Evolutionary conservation across 2,329 filamentous ascomycete species (phyloP), one percentile per base, ranked within the genome.

Genomic region (Exophiala oligosperma): DNA sequence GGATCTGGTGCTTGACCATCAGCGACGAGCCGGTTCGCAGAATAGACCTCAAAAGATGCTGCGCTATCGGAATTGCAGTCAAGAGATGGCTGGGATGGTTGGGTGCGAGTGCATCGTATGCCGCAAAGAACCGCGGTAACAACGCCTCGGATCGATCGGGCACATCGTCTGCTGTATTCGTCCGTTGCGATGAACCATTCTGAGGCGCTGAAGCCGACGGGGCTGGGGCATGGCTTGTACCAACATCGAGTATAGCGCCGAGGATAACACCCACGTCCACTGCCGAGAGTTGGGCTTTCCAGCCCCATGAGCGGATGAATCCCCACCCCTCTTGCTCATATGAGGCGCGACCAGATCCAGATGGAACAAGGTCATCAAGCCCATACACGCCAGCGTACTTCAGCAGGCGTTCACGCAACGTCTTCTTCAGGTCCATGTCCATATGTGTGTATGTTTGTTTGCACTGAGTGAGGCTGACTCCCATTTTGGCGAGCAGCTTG

Each of bases 401-500:
- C 21, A 97, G 81, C 1, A 99, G 81, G 59, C 95, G 91, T 49
- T 90, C 85, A 43, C 93, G 86, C 29, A 97, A 77, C 29, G 91
- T 90, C 4, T 91, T 87, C 75, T 97, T 99, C 35, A 99, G 79
- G 73, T 96, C 88, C 86, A 97, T 95, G 74, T 97, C 93, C 92
- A 99, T 97, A 73, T 99, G 94, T 0, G 92, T 91, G 71, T 97
- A 99, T 71, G 87, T 93, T 74, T 97, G 94, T 68, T 91, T 92
- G 76, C 92, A 96, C 75, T 99, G 93, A 4, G 88, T 89, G 38
- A 97, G 79, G 69, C 91, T 96, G 55, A 99, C 90, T 32, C 94
- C 94, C 93, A 99, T 99, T 74, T 97, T 99, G 44, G 94, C 94
- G 2, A 99, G 82, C 0, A 99, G 82, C 71, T 97, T 97, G 73